These are phyloP conservation scores for Cyclospora cayetanensis DNA, from an alignment of 169 alveolate species.

Conservation along the genomic window DNA sequence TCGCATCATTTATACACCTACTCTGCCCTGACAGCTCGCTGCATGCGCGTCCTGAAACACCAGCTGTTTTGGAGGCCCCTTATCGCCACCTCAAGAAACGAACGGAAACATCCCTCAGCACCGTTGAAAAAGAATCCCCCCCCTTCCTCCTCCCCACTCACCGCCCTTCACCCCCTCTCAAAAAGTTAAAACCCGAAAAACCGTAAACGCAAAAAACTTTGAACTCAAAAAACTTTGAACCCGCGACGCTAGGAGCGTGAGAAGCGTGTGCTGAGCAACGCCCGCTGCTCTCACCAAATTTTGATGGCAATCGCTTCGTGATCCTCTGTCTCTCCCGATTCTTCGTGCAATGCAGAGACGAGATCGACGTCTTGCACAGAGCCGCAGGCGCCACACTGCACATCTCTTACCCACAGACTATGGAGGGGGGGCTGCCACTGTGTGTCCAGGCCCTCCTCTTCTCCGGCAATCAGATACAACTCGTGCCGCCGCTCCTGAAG, in stretches of 20 bases:
- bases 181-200: neutral
- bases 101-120: too few relatives aligned
- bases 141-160: too few relatives aligned
- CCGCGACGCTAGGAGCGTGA: too few relatives aligned
- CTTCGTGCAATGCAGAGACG: neutral
- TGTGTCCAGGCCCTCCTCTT: neutral
- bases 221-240: too few relatives aligned
- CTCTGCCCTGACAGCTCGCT: too few relatives aligned
- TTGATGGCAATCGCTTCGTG: neutral
- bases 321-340: neutral
- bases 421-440: slow-evolving; percentile 46
- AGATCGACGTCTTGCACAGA: neutral
- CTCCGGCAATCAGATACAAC: slow-evolving; percentile 35
- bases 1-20: too few relatives aligned
- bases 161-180: neutral
- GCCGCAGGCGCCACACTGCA: neutral
- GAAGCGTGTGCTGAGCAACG: too few relatives aligned
- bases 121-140: too few relatives aligned
- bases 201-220: neutral
- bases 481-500: slow-evolving; percentile 59
- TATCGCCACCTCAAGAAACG: too few relatives aligned
- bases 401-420: neutral
- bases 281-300: too few relatives aligned
- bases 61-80: too few relatives aligned
- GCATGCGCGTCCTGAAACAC: too few relatives aligned